These are phyloP conservation scores for Haematococcus lacustris DNA, from an alignment of 139 green algal genomes.

Conservation along the genomic window DNA sequence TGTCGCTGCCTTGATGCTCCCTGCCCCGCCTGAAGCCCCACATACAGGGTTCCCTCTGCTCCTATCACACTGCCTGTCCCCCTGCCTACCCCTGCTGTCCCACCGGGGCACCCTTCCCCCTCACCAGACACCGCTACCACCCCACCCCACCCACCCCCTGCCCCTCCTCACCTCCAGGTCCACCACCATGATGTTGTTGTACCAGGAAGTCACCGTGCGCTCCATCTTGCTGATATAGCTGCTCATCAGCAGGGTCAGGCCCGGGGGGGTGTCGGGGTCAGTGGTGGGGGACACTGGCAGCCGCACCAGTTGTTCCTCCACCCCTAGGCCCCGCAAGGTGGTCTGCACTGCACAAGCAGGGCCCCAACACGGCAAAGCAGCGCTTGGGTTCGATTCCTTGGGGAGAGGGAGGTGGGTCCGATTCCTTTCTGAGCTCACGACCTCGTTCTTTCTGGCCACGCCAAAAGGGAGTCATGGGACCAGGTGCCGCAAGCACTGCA, in stretches of 20 bases:
- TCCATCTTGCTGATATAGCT: conserved; percentile 67
- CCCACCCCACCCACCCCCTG: no score
- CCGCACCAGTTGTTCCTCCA: conserved; percentile 50
- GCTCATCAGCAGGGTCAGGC: conserved; percentile 61
- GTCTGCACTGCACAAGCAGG: conserved; percentile 23
- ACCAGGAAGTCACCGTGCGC: conserved; percentile 62
- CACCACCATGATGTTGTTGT: conserved; percentile 74
- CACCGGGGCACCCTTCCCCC: no score
- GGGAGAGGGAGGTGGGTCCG: not conserved
- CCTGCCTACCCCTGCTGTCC: no score
- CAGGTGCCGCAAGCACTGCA: not conserved
- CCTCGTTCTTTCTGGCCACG: not conserved
- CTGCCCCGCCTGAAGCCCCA: no score
- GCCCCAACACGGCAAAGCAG: not conserved
- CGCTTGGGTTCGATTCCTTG: not conserved
- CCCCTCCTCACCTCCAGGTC: conserved; percentile 23
- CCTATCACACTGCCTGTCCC: no score
- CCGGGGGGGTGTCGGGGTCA: conserved; percentile 22
- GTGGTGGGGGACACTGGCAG: conserved; percentile 13
- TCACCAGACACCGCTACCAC: no score
- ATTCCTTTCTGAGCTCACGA: not conserved
- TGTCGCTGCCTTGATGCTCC: no score
- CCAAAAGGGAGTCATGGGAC: not conserved
- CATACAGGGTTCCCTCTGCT: no score
- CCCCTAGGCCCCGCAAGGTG: conserved; percentile 58